A percentile compares a stretch with the other conserved stretches of the same genome.
Evolutionary conservation across 2,329 filamentous ascomycete genomes (phyloP).

Genomic region (Magnaporthiopsis rhizophila): DNA sequence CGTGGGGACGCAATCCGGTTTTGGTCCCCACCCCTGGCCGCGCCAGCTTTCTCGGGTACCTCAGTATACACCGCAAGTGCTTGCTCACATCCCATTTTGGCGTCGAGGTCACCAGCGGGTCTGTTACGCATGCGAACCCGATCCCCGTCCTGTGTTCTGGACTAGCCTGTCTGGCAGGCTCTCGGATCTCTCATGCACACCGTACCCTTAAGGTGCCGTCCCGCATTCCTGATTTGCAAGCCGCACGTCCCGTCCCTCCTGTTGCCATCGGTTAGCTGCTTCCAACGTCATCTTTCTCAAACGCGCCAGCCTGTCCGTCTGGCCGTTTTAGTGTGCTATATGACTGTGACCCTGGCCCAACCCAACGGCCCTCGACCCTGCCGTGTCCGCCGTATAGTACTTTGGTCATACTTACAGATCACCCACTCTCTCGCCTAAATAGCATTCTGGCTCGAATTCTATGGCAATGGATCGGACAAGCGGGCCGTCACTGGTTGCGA

Average conservation of each 20-base stretch:
- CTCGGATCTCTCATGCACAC: not conserved
- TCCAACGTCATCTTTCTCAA: constrained; percentile 17
- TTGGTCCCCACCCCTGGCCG: not conserved
- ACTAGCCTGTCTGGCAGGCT: not conserved
- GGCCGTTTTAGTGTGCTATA: constrained; percentile 13
- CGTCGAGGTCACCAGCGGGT: not conserved
- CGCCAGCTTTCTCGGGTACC: not conserved
- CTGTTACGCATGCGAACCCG: not conserved
- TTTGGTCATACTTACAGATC: not conserved
- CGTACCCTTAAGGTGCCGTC: not conserved
- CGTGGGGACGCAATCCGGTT: not conserved
- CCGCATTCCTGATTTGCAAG: not conserved
- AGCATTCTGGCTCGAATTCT: not conserved
- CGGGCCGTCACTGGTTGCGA: constrained; percentile 16
- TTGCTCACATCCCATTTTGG: not conserved
- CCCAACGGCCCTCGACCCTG: not conserved
- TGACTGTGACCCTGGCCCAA: constrained; percentile 12
- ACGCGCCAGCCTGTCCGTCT: constrained; percentile 10
- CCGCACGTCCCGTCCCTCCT: not conserved
- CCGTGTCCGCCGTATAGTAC: constrained; percentile 10
- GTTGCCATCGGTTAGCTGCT: constrained; percentile 17
- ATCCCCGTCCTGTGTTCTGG: not conserved
- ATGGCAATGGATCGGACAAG: not conserved
- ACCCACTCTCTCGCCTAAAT: constrained; percentile 14
- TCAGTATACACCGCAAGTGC: not conserved